Evolutionary conservation across 305 asterid genomes (phyloP).

Genomic region (Plantago lanceolata): DNA sequence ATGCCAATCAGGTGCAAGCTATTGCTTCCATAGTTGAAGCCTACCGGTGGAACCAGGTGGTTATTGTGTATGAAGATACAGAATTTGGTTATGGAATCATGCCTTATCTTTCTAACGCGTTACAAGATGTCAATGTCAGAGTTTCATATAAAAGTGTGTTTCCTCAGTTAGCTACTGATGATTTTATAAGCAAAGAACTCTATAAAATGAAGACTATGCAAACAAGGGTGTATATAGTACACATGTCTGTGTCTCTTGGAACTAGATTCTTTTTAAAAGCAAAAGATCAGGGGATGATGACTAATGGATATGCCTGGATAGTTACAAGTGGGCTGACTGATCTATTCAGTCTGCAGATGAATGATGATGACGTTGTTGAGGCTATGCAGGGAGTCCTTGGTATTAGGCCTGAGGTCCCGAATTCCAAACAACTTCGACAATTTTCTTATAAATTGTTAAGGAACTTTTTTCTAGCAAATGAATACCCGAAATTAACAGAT

Average conservation of each 20-base stretch:
- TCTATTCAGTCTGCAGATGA: slow-evolving; percentile 23
- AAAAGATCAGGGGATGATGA: slow-evolving; percentile 48
- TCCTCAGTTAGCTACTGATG: slow-evolving; percentile 20
- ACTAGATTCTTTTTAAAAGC: slow-evolving; percentile 37
- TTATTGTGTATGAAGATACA: slow-evolving; percentile 38
- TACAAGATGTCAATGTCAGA: slow-evolving; percentile 22
- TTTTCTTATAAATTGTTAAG: slow-evolving; percentile 35
- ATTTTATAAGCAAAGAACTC: slow-evolving; percentile 21
- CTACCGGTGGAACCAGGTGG: slow-evolving; percentile 44
- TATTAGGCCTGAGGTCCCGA: slow-evolving; percentile 36
- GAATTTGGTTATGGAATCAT: slow-evolving; percentile 43
- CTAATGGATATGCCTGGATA: slow-evolving; percentile 47
- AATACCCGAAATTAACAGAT: slow-evolving; percentile 29
- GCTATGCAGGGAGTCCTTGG: slow-evolving; percentile 56
- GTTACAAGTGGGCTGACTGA: slow-evolving; percentile 43
- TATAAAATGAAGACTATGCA: slow-evolving; percentile 28
- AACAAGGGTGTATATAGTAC: slow-evolving; percentile 29
- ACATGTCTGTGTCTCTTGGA: slow-evolving; percentile 28
- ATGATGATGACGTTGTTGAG: slow-evolving; percentile 23
- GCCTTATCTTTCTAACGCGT: slow-evolving; percentile 17
- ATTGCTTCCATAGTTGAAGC: slow-evolving; percentile 36
- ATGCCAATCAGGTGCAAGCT: slow-evolving; percentile 42
- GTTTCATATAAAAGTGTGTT: slow-evolving; percentile 24
- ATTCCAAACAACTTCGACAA: slow-evolving; percentile 22
- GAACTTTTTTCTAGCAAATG: slow-evolving; percentile 28